These are phyloP conservation scores for Hymenoscyphus fructigenus DNA, from an alignment of 2,329 filamentous ascomycete species.

Conservation along the genomic window DNA sequence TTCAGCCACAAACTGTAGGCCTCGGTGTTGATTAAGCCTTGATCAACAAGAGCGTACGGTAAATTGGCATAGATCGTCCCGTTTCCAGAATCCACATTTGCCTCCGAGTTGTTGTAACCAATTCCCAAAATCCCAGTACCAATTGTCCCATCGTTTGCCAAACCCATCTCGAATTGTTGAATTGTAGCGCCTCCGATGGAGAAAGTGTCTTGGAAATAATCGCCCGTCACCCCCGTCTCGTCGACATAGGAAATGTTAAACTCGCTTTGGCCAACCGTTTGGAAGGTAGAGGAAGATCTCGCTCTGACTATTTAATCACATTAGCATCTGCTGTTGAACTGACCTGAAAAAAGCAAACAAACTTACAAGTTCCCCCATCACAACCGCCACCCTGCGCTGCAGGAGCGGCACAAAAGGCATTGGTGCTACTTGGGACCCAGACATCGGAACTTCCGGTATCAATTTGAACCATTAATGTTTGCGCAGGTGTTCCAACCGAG, in stretches of 20 bases:
- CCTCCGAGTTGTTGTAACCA: conserved; percentile 47
- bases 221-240: conserved; percentile 51
- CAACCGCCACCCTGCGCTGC: conserved; percentile 43
- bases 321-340: background rate
- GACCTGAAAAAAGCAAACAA: background rate
- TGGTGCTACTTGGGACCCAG: conserved; percentile 50
- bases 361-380: conserved; percentile 47
- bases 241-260: conserved; percentile 64
- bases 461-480: conserved; percentile 53
- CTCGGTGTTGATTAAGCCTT: conserved; percentile 44
- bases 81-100: conserved; percentile 49
- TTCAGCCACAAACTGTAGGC: conserved; percentile 42
- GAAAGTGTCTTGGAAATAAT: conserved; percentile 59
- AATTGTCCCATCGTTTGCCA: conserved; percentile 49
- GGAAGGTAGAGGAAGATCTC: conserved; percentile 48
- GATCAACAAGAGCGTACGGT: conserved; percentile 38
- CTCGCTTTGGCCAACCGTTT: conserved; percentile 42
- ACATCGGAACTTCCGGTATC: conserved; percentile 65
- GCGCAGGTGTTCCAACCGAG: conserved; percentile 57
- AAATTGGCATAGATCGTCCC: conserved; percentile 40
- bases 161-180: conserved; percentile 53
- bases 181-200: conserved; percentile 50
- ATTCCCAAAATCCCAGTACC: conserved; percentile 59
- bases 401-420: conserved; percentile 23
- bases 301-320: conserved; percentile 45